Evolutionary conservation across 805 yeast genomes (phyloP), one percentile per base, ranked within the genome.

Genomic region (Lipomyces starkeyi): DNA sequence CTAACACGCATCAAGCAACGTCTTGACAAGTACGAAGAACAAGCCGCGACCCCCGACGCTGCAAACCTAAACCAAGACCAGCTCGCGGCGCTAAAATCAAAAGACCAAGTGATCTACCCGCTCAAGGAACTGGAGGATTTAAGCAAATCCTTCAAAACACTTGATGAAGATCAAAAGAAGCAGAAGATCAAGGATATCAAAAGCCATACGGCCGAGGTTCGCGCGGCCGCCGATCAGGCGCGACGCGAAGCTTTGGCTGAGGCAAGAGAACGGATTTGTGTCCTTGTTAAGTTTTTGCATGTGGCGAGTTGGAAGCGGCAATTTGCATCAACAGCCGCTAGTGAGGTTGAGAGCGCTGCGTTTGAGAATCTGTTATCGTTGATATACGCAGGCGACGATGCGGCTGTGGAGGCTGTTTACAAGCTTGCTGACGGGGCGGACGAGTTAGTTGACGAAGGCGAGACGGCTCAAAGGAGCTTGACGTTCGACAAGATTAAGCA

Each of bases 261-360:
- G 53, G 75, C 70, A 17, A 66, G 68, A 11, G 72, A 71, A 25
- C 72, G 68, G 58, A 59, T 77, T 49, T 69, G 63, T 8, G 67
- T 74, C 17, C 49, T 74, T 11, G 69, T 73, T 52, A 73, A 74
- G 69, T 79, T 79, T 67, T 67, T 79, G 61, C 72, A 79, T 43
- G 74, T 75, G 17, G 80, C 79, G 9, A 76, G 80, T 32, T 68
- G 74, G 73, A 76, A 75, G 70, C 73, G 80, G n/a, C 77, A 76
- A 63, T 61, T 73, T 47, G 57, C 59, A 9, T 29, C 66, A 8
- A 65, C 70, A 11, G 71, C 58, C 53, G 61, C 67, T 3, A 60
- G 71, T 3, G 72, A 71, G 11, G 70, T 66, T 2, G 78, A 71
- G 49, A 65, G 63, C 22, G 62, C 63, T 34, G 74, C 79, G 3